These are phyloP conservation scores for Rosa hybrid DNA, from an alignment of 331 rosid species.

Conservation along the genomic window DNA sequence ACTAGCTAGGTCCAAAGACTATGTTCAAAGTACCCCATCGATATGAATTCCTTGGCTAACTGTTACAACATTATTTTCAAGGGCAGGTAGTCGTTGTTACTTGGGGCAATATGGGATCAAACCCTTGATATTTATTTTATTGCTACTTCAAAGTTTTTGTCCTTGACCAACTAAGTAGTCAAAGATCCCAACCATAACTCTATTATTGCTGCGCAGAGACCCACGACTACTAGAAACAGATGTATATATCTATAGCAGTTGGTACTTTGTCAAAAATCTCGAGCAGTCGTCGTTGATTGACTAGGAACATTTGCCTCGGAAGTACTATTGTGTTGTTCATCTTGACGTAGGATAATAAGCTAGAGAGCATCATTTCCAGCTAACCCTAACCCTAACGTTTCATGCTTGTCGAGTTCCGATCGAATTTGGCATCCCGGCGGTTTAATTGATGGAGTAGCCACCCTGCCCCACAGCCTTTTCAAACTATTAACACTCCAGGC, in stretches of 20 bases:
- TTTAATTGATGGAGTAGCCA: background rate
- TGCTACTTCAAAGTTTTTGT: conserved; percentile 8
- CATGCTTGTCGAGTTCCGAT: background rate
- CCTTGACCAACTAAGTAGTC: conserved; percentile 10
- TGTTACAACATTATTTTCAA: background rate
- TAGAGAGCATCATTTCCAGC: background rate
- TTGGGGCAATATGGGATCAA: background rate
- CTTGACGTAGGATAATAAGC: background rate
- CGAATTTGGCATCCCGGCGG: background rate
- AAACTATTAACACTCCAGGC: background rate
- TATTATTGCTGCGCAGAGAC: background rate
- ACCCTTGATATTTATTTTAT: background rate
- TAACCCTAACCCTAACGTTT: background rate
- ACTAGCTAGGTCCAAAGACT: background rate
- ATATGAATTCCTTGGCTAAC: background rate
- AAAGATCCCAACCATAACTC: background rate
- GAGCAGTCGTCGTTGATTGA: background rate
- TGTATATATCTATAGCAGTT: background rate
- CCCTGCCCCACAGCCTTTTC: background rate
- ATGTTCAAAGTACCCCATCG: background rate
- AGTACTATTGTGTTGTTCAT: background rate
- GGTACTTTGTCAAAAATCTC: conserved; percentile 1
- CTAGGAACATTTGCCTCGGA: background rate
- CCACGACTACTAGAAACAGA: background rate
- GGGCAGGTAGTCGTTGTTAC: background rate